Percentiles rank a stretch among this genome's conserved stretches.
These are phyloP conservation scores for Udeniomyces megalosporus DNA, from an alignment of 768 basidiomycete species.

Conservation along the genomic window DNA sequence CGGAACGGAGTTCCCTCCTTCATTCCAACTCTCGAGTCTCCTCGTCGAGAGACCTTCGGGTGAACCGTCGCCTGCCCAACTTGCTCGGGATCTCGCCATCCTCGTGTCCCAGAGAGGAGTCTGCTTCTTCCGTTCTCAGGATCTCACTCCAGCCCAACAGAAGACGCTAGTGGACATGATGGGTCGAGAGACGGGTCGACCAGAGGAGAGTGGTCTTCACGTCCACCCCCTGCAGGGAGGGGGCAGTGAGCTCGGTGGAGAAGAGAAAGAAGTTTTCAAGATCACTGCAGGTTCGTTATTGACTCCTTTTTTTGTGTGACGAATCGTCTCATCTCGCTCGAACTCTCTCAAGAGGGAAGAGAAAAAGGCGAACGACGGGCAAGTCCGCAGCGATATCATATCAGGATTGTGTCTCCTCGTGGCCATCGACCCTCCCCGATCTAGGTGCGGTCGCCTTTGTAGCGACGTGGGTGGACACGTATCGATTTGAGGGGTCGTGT, in stretches of 20 bases:
- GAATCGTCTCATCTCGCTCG: no score
- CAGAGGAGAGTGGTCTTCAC: slow-evolving; percentile 37
- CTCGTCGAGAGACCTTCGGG: slow-evolving; percentile 23
- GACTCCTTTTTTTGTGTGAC: not conserved
- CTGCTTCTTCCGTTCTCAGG: slow-evolving; percentile 47
- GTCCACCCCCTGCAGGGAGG: slow-evolving; percentile 42
- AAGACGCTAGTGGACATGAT: slow-evolving; percentile 37
- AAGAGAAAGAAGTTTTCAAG: slow-evolving; percentile 36
- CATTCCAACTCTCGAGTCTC: slow-evolving; percentile 36
- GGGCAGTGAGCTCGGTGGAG: slow-evolving; percentile 36
- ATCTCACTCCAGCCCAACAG: slow-evolving; percentile 39
- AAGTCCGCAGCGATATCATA: no score
- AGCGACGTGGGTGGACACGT: no score
- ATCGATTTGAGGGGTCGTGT: no score
- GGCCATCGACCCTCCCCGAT: no score
- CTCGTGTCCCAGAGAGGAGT: slow-evolving; percentile 39
- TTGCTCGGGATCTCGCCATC: slow-evolving; percentile 41
- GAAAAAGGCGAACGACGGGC: no score
- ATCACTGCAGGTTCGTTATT: slow-evolving; percentile 32
- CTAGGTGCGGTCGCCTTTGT: no score
- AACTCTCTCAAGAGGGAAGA: no score
- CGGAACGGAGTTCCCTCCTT: slow-evolving; percentile 40
- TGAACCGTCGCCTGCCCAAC: slow-evolving; percentile 23
- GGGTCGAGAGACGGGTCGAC: slow-evolving; percentile 39
- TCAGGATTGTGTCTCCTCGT: no score